Evolutionary conservation across 345 rosid genomes (phyloP).

Genomic region (Anastatica hierochuntica): DNA sequence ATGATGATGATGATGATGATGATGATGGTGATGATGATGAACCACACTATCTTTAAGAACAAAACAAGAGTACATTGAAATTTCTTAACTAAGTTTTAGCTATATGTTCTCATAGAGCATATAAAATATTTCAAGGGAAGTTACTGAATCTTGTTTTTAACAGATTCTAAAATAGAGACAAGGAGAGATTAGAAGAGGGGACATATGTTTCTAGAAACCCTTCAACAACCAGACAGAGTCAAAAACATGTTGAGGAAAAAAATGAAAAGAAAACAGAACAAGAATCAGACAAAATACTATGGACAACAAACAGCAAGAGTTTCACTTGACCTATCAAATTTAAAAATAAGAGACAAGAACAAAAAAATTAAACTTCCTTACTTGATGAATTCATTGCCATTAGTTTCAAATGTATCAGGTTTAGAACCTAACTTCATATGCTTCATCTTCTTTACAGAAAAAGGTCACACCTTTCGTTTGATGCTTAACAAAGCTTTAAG

Average conservation of each 20-base stretch:
- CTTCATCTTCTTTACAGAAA: constrained; percentile 48
- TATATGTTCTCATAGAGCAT: too few relatives aligned
- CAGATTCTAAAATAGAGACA: not conserved
- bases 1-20: too few relatives aligned
- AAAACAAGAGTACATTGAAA: too few relatives aligned
- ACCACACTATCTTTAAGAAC: too few relatives aligned
- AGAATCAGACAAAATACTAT: constrained; percentile 16
- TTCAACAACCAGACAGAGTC: constrained; percentile 6
- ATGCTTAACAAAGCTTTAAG: too few relatives aligned
- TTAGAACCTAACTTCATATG: constrained; percentile 91
- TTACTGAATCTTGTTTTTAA: not conserved
- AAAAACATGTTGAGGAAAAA: constrained; percentile 15
- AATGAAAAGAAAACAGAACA: constrained; percentile 18
- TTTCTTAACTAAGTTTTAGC: too few relatives aligned
- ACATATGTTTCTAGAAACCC: constrained; percentile 2
- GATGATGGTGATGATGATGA: not conserved
- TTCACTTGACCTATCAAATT: constrained; percentile 10
- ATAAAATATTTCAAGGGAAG: too few relatives aligned
- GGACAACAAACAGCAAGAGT: constrained; percentile 16
- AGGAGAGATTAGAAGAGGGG: not conserved
- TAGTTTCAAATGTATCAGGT: constrained; percentile 79
- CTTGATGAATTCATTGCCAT: constrained; percentile 63
- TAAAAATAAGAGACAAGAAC: not conserved
- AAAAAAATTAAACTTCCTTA: constrained; percentile 21
- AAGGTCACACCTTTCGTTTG: constrained; percentile 9